A percentile compares a stretch with the other conserved stretches of the same genome.
phyloP scores from a whole-genome alignment of 2,329 filamentous ascomycete species.

The Fusarium austroafricanum region DNA sequence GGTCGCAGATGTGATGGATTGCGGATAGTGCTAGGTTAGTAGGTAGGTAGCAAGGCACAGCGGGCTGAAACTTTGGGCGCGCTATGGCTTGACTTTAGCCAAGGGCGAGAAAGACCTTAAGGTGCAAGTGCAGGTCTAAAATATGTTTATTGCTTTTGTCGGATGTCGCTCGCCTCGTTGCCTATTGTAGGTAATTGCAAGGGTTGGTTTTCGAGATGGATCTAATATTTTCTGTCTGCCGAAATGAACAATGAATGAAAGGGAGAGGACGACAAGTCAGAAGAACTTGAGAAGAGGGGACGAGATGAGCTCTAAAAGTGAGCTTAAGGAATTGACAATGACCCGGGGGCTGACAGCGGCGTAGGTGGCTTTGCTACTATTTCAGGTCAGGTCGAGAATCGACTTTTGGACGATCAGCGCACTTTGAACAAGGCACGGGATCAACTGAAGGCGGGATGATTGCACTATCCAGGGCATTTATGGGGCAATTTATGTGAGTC shows the following conservation, averaged over 20 bases:
- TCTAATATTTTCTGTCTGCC: slow-evolving; percentile 34
- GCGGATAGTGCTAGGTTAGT: no score
- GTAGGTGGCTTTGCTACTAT: slow-evolving; percentile 42
- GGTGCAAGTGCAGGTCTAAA: slow-evolving; percentile 11
- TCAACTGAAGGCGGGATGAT: slow-evolving; percentile 34
- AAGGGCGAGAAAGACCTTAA: slow-evolving; percentile 15
- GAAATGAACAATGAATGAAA: slow-evolving; percentile 24
- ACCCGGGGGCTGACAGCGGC: slow-evolving; percentile 31
- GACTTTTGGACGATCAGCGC: slow-evolving; percentile 37
- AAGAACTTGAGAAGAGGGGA: slow-evolving; percentile 10
- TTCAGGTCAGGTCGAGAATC: slow-evolving; percentile 21
- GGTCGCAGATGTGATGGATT: neutral
- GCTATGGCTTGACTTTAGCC: slow-evolving; percentile 17
- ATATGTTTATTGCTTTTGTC: slow-evolving; percentile 30
- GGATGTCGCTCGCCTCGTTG: slow-evolving; percentile 26
- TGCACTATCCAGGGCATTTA: slow-evolving; percentile 38
- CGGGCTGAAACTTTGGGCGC: slow-evolving; percentile 34
- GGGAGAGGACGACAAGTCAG: slow-evolving; percentile 11
- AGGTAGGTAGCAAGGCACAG: slow-evolving; percentile 19
- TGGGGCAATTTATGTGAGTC: slow-evolving; percentile 34
- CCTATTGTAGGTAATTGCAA: slow-evolving; percentile 20
- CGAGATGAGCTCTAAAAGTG: neutral
- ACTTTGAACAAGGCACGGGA: slow-evolving; percentile 42
- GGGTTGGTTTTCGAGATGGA: slow-evolving; percentile 14
- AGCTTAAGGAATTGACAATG: slow-evolving; percentile 19